A percentile compares a stretch with the other conserved stretches of the same genome.
phyloP scores from a whole-genome alignment of 2,329 filamentous ascomycete genomes.

The Fusarium hainanense region DNA sequence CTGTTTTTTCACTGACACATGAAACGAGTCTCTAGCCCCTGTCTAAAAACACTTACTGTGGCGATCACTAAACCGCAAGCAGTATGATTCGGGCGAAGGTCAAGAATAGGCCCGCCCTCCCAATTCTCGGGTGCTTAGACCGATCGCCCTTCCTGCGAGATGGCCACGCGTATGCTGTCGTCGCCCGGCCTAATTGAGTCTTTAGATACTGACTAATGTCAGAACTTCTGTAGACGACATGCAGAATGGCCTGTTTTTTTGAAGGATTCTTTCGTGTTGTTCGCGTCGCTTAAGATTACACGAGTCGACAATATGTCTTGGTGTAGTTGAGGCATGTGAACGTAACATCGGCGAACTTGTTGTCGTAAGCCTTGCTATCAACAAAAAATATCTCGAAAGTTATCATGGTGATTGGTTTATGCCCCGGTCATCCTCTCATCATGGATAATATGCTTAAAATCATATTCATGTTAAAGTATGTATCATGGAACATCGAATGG shows the following conservation, averaged over 20 bases:
- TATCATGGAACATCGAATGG: neutral
- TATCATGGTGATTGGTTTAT: too few species aligned
- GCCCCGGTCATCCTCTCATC: neutral
- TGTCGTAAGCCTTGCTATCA: neutral
- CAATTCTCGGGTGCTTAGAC: slow-evolving; percentile 13
- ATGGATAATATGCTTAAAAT: neutral
- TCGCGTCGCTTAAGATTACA: neutral
- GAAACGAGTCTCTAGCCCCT: slow-evolving; percentile 22
- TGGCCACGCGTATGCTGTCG: slow-evolving; percentile 43
- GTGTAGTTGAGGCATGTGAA: neutral
- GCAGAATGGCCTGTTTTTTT: slow-evolving; percentile 12
- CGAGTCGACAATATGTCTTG: neutral
- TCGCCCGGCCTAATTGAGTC: slow-evolving; percentile 19
- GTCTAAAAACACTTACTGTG: slow-evolving; percentile 23
- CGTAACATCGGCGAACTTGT: neutral
- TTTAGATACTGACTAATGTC: neutral
- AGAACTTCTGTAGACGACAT: slow-evolving; percentile 13
- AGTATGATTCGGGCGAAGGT: slow-evolving; percentile 27
- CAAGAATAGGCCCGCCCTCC: slow-evolving; percentile 24
- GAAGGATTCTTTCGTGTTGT: neutral
- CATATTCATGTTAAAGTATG: neutral
- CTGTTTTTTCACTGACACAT: slow-evolving; percentile 18
- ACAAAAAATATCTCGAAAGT: neutral
- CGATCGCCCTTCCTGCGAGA: slow-evolving; percentile 11
- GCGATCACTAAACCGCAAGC: slow-evolving; percentile 38